Conservation (phyloP, 2,329 filamentous ascomycete species). For the Alternaria sp. region DNA sequence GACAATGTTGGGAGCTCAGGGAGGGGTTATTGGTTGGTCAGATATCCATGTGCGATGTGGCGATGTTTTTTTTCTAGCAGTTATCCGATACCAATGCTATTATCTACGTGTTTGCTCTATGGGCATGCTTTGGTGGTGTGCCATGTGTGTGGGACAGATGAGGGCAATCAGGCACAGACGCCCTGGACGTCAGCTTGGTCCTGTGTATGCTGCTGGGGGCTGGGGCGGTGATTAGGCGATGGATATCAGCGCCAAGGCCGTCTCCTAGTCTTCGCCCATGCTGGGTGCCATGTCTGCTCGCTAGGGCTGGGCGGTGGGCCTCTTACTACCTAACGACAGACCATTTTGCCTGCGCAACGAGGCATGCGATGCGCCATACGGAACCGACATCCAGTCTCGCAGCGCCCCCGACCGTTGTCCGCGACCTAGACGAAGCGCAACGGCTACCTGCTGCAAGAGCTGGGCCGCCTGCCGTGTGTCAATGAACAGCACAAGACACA, state of each 20-base stretch:
- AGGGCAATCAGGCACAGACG: slow-evolving; percentile 9
- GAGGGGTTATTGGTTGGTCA: slow-evolving; percentile 24
- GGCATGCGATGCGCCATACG: slow-evolving; percentile 37
- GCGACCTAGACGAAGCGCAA: slow-evolving; percentile 20
- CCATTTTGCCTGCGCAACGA: slow-evolving; percentile 18
- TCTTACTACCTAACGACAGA: slow-evolving; percentile 14
- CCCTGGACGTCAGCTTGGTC: too few relatives aligned
- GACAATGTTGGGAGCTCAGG: slow-evolving; percentile 4
- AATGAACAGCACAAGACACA: slow-evolving; percentile 22
- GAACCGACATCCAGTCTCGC: slow-evolving; percentile 16
- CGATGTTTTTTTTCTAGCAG: slow-evolving; percentile 18
- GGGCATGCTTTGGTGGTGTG: not conserved
- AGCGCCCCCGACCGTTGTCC: slow-evolving; percentile 18
- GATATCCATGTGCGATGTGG: slow-evolving; percentile 36
- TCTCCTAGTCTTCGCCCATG: slow-evolving; percentile 1
- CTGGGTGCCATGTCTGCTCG: slow-evolving; percentile 8
- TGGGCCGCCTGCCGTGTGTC: slow-evolving; percentile 26
- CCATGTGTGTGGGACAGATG: slow-evolving; percentile 13
- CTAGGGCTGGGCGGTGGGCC: slow-evolving; percentile 15
- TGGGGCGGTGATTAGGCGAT: slow-evolving; percentile 7
- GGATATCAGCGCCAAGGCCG: slow-evolving; percentile 7
- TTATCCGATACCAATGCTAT: not conserved
- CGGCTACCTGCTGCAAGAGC: slow-evolving; percentile 21
- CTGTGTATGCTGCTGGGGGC: not conserved
- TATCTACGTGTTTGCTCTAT: not conserved